Conservation (phyloP, 305 asterid genomes). For the Fraxinus dipetala region DNA sequence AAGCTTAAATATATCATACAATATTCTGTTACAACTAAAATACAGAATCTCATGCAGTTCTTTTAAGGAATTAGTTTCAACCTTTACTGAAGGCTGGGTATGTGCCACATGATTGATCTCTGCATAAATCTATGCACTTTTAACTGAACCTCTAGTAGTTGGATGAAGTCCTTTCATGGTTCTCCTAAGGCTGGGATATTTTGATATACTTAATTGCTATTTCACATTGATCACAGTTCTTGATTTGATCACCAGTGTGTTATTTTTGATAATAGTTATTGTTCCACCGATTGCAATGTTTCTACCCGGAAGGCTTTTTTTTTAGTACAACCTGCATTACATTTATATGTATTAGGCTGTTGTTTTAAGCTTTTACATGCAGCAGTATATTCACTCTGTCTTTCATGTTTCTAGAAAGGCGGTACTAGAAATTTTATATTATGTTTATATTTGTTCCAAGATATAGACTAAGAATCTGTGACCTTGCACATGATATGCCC, state of each 20-base stretch:
- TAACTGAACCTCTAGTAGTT: not conserved
- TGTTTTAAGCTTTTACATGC: not conserved
- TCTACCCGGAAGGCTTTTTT: not conserved
- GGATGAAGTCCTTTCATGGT: not conserved
- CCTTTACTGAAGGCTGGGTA: not conserved
- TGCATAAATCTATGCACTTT: not conserved
- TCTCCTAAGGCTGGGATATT: not conserved
- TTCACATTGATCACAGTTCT: not conserved
- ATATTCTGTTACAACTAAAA: not conserved
- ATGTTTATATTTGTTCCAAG: not conserved
- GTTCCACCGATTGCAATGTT: not conserved
- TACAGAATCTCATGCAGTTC: not conserved
- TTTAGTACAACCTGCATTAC: not conserved
- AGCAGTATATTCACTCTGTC: not conserved
- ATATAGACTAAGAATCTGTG: not conserved
- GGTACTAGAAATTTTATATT: not conserved
- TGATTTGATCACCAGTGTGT: not conserved
- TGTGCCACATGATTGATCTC: not conserved
- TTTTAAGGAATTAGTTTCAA: not conserved
- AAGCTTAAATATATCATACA: constrained; percentile 5
- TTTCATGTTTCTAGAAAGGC: not conserved
- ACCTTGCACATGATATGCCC: not conserved
- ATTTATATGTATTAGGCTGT: not conserved
- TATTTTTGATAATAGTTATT: not conserved
- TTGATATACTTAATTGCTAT: not conserved